Conservation (phyloP, 306 rosid species). For the Echinosophora koreensis region DNA sequence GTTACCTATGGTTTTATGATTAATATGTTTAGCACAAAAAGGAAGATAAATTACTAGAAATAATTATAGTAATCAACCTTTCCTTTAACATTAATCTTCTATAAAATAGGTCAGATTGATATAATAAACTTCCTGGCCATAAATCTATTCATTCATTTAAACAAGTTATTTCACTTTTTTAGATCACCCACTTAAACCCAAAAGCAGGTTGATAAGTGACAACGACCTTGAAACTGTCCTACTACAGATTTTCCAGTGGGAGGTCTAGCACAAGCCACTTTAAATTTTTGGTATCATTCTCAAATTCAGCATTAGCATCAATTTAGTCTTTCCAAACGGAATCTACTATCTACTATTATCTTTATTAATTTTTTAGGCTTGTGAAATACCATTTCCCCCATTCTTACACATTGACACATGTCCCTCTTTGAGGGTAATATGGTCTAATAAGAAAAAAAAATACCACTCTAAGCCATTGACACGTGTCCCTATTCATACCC, state of each 20-base stretch:
- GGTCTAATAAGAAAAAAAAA: too few relatives aligned
- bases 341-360: too few relatives aligned
- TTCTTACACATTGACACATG: too few relatives aligned
- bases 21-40: background rate
- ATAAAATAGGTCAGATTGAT: constrained; percentile 8
- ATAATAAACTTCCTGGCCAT: constrained; percentile 12
- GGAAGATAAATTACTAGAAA: background rate
- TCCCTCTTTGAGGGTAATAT: too few relatives aligned
- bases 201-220: background rate
- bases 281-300: background rate
- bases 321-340: constrained; percentile 34
- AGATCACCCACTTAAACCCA: background rate
- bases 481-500: too few relatives aligned
- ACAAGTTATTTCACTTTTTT: background rate
- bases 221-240: constrained; percentile 29
- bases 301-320: constrained; percentile 27
- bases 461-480: too few relatives aligned
- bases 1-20: background rate
- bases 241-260: constrained; percentile 11
- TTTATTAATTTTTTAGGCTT: too few relatives aligned
- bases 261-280: constrained; percentile 10
- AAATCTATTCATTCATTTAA: constrained; percentile 7
- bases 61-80: constrained; percentile 11
- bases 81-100: constrained; percentile 9
- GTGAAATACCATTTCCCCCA: too few relatives aligned